Conservation (phyloP, 2,329 filamentous ascomycete genomes). For the Claviceps fusiformis region DNA sequence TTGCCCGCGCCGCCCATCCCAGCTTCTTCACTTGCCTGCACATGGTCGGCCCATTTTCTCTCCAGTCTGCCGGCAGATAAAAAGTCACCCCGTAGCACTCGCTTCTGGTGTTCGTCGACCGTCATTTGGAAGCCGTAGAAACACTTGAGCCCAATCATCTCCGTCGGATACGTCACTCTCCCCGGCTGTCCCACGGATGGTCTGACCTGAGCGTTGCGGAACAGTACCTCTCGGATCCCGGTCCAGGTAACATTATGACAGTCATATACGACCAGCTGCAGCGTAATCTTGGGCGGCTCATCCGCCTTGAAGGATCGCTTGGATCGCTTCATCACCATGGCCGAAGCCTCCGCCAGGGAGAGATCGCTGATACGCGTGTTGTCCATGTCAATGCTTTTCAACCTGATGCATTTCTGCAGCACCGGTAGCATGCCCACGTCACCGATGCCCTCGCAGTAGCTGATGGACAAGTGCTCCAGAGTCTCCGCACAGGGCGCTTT, state of each 20-base stretch:
- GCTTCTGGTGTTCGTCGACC: slow-evolving; percentile 83
- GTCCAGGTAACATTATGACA: slow-evolving; percentile 89
- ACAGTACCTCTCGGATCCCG: slow-evolving; percentile 74
- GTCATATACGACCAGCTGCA: slow-evolving; percentile 77
- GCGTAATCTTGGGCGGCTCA: slow-evolving; percentile 41
- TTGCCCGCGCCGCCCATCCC: slow-evolving; percentile 52
- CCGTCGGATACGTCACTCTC: slow-evolving; percentile 48
- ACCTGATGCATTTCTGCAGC: slow-evolving; percentile 56
- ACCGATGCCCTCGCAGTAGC: slow-evolving; percentile 76
- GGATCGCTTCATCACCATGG: slow-evolving; percentile 58
- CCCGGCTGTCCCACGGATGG: slow-evolving; percentile 28
- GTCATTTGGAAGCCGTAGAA: slow-evolving; percentile 95
- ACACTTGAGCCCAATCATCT: slow-evolving; percentile 79
- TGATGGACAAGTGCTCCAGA: slow-evolving; percentile 72
- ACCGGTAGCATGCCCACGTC: slow-evolving; percentile 75
- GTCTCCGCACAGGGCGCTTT: slow-evolving; percentile 58
- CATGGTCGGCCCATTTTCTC: slow-evolving; percentile 84
- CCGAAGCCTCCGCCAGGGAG: slow-evolving; percentile 69
- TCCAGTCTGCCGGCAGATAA: slow-evolving; percentile 65
- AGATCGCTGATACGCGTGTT: slow-evolving; percentile 87
- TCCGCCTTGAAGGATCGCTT: slow-evolving; percentile 25
- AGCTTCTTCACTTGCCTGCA: slow-evolving; percentile 82
- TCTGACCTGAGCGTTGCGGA: slow-evolving; percentile 64
- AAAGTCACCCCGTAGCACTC: slow-evolving; percentile 66
- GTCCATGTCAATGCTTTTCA: slow-evolving; percentile 72